Base-by-base conservation (phyloP, 257 asterid genomes). In the Przewalskia tangutica region DNA sequence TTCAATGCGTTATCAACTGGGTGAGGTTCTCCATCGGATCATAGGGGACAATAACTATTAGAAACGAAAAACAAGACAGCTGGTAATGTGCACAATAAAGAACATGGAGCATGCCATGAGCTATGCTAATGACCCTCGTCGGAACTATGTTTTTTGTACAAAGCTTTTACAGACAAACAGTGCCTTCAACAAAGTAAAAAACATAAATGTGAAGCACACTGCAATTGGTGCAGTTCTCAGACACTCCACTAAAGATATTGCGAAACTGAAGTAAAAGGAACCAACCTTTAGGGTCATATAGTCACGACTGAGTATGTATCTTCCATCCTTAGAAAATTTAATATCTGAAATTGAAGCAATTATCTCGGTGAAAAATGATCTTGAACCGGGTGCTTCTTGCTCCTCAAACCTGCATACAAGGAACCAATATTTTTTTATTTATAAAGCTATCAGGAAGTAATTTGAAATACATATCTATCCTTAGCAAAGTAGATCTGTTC, bases 241-340 rank as follows among this genome's bases (percentile, higher is more conserved):
- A 20, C 6, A 71, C 56, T 46, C 42, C 50, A 16, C 27, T 54
- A 18, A 18, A 44, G 42, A 23, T 71, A 46, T 46, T 48, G 12
- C 4, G 34, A 70, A 71, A 71, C 32, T 12, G 0, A 27, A 75
- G 46, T 75, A 23, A 50, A 48, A 34, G 59, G 18, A 55, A 64
- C 66, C 58, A 83, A 93, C 97, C 97, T 93, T 93, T 71, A 93
- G 97, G 84, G 95, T 92, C 97, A 93, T 93, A 88, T 92, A 93
- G 83, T 93, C 97, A 75, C 97, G 97, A 85, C 97, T 92, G 81
- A 93, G 86, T 80, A 93, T 66, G 84, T 90, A 89, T 90, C 97
- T 90, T 78, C 97, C 97, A 82, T 91, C 94, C 90, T 85, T 89
- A 0, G 97, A 91, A 86, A 93, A 93, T 89, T 93, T 93, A 87